Evolutionary conservation across 805 yeast species (phyloP).

Genomic region (Saccharomycopsis sp.): DNA sequence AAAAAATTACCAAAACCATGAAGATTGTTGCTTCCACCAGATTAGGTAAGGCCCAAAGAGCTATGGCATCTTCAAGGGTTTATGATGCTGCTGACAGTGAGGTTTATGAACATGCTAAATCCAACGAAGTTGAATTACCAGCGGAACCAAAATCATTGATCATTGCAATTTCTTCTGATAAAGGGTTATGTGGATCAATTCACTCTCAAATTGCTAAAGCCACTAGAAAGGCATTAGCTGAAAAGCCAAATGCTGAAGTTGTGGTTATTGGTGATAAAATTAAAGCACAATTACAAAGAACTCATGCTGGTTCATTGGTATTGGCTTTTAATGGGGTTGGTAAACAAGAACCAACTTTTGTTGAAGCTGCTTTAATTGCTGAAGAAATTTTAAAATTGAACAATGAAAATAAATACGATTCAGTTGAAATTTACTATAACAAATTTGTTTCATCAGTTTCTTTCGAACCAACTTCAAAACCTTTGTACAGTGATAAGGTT

Average conservation of each 20-base stretch:
- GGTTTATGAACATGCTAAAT: slow-evolving; percentile 77
- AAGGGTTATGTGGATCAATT: slow-evolving; percentile 98
- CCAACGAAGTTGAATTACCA: slow-evolving; percentile 45
- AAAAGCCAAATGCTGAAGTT: slow-evolving; percentile 63
- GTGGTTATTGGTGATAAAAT: slow-evolving; percentile 93
- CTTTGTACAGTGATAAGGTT: slow-evolving; percentile 61
- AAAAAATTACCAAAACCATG: slow-evolving; percentile 99
- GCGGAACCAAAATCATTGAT: slow-evolving; percentile 59
- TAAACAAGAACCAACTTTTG: slow-evolving; percentile 92
- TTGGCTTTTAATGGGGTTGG: slow-evolving; percentile 88
- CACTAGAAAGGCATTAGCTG: slow-evolving; percentile 61
- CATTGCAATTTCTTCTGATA: slow-evolving; percentile 89
- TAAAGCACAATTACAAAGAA: slow-evolving; percentile 82
- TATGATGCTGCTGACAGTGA: slow-evolving; percentile 75
- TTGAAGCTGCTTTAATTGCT: slow-evolving; percentile 82
- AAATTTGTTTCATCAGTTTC: slow-evolving; percentile 81
- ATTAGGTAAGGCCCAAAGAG: slow-evolving; percentile 90
- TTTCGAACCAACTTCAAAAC: slow-evolving; percentile 72
- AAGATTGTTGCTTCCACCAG: slow-evolving; percentile 98
- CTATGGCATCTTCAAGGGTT: slow-evolving; percentile 81
- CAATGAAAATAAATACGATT: slow-evolving; percentile 53
- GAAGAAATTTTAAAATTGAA: slow-evolving; percentile 70
- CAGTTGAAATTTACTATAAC: slow-evolving; percentile 80
- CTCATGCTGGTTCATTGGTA: slow-evolving; percentile 59
- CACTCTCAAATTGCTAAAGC: slow-evolving; percentile 92